Base-by-base conservation (phyloP, 352 stramenopile species). In the Phytophthora idaei region DNA sequence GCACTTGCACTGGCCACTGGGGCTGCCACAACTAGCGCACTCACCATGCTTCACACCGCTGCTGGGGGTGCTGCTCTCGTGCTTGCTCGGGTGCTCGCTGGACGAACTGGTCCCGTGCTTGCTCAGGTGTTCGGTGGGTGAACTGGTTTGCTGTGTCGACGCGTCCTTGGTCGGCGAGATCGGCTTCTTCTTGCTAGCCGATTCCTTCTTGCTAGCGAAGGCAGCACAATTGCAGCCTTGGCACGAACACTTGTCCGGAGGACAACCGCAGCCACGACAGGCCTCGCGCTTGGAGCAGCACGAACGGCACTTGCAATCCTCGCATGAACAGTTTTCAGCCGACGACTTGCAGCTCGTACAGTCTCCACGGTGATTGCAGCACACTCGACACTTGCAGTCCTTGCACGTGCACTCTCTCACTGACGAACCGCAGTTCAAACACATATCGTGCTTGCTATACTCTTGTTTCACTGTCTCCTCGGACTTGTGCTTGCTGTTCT, bases 321-420 rank as follows among this genome's bases (percentile, higher is more conserved):
- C 41, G n/a, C 71, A 78, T 15, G 51, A 57, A 17, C 71, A 78
- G 3, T 78, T 67, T 1, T 36, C 51, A 3, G 58, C 27, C 25
- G 67, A 55, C 27, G 58, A 66, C 47, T 65, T 59, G 47, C 70
- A 78, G n/a, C 55, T 69, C n/a, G 52, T 45, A 32, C 70, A 78
- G 12, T 63, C 34, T 46, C 57, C 59, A 28, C 52, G 52, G 46
- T 73, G 71, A 57, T 56, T 31, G 45, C 55, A 67, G 55, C 75
- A 83, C 17, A 50, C 62, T 28, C 49, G n/a, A n/a, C 73, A 83
- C 29, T 69, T 69, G 53, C 76, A 81, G 34, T 74, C 34, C 57
- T 71, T 67, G 42, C 76, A 84, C 6, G 47, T 37, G n/a, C 76
- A 84, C 39, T 74, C 70, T 28, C 47, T 54, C 4, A 14, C 42